phyloP scores from a whole-genome alignment of 2,329 filamentous ascomycete species.

The Ascosphaera acerosa region DNA sequence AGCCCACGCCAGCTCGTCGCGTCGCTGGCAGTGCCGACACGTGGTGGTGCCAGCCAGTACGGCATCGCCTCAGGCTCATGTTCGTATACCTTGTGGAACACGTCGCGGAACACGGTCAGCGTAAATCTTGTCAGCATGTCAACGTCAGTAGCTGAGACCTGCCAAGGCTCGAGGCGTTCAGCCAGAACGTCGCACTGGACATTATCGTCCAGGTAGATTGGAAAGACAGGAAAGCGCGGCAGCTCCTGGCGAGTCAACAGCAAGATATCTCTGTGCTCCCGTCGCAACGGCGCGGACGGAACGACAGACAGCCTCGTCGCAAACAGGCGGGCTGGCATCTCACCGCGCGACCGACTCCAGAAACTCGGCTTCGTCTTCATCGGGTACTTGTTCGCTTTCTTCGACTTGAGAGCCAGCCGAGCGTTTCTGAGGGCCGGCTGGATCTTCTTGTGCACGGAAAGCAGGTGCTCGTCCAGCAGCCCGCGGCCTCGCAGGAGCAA shows the following conservation, averaged over 20 bases:
- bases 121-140: conserved; percentile 44
- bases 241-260: conserved; percentile 43
- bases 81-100: conserved; percentile 74
- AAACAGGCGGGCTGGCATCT: conserved; percentile 29
- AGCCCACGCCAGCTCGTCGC: conserved; percentile 4
- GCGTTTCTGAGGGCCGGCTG: conserved; percentile 74
- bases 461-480: conserved; percentile 46
- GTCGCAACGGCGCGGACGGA: conserved; percentile 29
- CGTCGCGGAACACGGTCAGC: conserved; percentile 47
- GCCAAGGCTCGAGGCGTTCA: conserved; percentile 14
- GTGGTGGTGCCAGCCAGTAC: conserved; percentile 54
- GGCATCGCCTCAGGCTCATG: conserved; percentile 37
- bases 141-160: conserved; percentile 19
- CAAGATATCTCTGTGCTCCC: conserved; percentile 36
- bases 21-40: conserved; percentile 3
- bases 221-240: conserved; percentile 39
- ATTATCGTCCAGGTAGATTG: conserved; percentile 44
- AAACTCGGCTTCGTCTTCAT: conserved; percentile 58
- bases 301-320: conserved; percentile 34
- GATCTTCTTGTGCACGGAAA: conserved; percentile 44
- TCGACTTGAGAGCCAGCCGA: conserved; percentile 51
- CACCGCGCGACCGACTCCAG: conserved; percentile 31
- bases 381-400: conserved; percentile 44
- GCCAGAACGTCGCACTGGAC: conserved; percentile 30
- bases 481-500: conserved; percentile 37